phyloP scores from a whole-genome alignment of 2,329 filamentous ascomycete species.

The Simplicillium aogashimaense region DNA sequence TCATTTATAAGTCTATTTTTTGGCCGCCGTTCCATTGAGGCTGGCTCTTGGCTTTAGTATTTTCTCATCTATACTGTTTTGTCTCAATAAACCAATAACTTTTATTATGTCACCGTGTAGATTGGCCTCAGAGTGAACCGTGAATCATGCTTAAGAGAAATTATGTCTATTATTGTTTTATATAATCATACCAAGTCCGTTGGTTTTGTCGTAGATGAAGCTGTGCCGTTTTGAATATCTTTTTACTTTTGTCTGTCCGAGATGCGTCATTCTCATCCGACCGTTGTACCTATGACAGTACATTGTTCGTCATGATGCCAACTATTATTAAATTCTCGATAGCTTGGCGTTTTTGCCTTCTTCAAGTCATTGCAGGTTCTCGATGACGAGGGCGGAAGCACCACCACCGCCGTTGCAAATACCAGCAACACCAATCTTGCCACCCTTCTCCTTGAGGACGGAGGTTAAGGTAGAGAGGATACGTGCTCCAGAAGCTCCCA shows the following conservation, averaged over 20 bases:
- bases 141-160: background rate
- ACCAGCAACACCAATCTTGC: slow-evolving; percentile 84
- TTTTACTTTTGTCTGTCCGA: slow-evolving; percentile 1
- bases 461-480: slow-evolving; percentile 86
- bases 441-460: slow-evolving; percentile 82
- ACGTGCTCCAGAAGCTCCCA: slow-evolving; percentile 87
- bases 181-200: background rate
- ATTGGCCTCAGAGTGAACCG: too few species aligned
- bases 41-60: background rate
- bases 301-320: too few species aligned
- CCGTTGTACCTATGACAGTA: slow-evolving; percentile 1
- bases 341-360: slow-evolving; percentile 6
- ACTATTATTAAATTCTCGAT: background rate
- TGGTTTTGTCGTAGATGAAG: background rate
- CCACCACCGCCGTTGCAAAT: slow-evolving; percentile 98
- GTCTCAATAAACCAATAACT: too few species aligned
- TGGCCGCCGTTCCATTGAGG: background rate
- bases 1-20: background rate
- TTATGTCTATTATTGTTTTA: slow-evolving; percentile 1
- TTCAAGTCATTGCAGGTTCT: slow-evolving; percentile 49
- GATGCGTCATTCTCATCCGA: background rate
- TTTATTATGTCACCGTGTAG: too few species aligned
- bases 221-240: background rate
- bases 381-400: slow-evolving; percentile 86
- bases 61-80: too few species aligned